Base-by-base conservation (phyloP, 768 basidiomycete species). In the Leccinum pellstonianum region DNA sequence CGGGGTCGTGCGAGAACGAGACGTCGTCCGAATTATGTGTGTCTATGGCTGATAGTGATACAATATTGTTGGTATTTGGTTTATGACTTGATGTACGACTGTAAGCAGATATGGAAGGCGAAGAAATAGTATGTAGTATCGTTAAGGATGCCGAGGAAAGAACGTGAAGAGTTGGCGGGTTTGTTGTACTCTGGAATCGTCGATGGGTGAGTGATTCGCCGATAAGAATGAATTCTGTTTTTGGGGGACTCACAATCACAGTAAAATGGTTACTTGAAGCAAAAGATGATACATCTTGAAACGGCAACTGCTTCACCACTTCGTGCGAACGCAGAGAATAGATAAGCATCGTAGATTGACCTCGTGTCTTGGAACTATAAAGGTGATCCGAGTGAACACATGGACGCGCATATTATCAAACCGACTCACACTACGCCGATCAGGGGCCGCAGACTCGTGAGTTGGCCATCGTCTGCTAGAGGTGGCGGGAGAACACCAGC, bases 101-200 rank as follows among this genome's bases (percentile, higher is more conserved):
- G 68, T 80, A 83, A 37, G 81, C 69, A 55, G 79, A 74, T 58
- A 86, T 78, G 21, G 76, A 75, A 48, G 78, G 58, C 5, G 78
- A 77, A 55, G 79, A 70, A 57, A 90, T 79, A 64, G 75, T 79
- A 68, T 80, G 77, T 64, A 89, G 64, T 21, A 76, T 75, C 46
- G 77, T 73, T 60, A 87, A 81, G 31, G 83, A 83, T 54, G 72
- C 73, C 21, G 86, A 71, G 5, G 85, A 86, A 60, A 86, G 74
- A 63, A 90, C 72, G 68, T 83, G 81, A 53, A 90, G 74, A 23
- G 77, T 74, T 10, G 81, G 73, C 41, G 85, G 87, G 35, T 77
- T 75, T 52, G 78, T 77, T n/a, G 85, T 84, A 69, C 80, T 82
- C 88, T 89, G 66, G 17, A 58, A 55, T 10, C 7, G 12, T n/a